Evolutionary conservation across 768 basidiomycete genomes (phyloP).

Genomic region (Harrya chromipes): DNA sequence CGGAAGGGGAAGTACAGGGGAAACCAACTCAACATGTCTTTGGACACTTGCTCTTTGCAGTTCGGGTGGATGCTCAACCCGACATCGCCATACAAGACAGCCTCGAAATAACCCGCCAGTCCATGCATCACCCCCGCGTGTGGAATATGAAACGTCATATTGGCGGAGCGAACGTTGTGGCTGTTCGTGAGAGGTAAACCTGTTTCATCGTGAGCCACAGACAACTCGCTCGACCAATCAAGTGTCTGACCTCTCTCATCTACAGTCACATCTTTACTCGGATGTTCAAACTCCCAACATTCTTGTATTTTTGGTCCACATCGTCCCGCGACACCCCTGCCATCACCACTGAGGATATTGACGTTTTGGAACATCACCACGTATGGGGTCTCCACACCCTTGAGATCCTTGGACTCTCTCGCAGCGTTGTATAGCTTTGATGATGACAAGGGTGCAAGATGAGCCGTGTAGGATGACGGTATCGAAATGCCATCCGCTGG

Average conservation of each 20-base stretch:
- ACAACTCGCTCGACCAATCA: not conserved
- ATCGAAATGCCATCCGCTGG: constrained; percentile 93
- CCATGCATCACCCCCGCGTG: constrained; percentile 93
- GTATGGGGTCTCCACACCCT: constrained; percentile 90
- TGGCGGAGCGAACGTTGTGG: constrained; percentile 89
- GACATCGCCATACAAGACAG: constrained; percentile 84
- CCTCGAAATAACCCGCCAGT: constrained; percentile 96
- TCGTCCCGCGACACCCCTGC: constrained; percentile 54
- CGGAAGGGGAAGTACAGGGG: constrained; percentile 94
- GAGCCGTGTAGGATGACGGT: constrained; percentile 92
- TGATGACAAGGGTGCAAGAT: constrained; percentile 91
- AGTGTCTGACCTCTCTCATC: constrained; percentile 59
- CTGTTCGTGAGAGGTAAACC: constrained; percentile 92
- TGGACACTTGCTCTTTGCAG: constrained; percentile 79
- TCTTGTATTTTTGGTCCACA: constrained; percentile 88
- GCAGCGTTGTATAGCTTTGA: constrained; percentile 91
- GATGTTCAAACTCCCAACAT: constrained; percentile 98
- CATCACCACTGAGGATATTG: constrained; percentile 80
- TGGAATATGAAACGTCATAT: constrained; percentile 87
- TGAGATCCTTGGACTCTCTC: constrained; percentile 57
- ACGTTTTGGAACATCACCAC: constrained; percentile 98
- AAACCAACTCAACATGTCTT: constrained; percentile 99
- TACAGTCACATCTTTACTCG: constrained; percentile 72
- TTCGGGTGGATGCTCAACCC: constrained; percentile 94
- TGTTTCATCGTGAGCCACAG: constrained; percentile 30